Percentiles rank a stretch among this genome's conserved stretches.
phyloP scores from a whole-genome alignment of 2,329 filamentous ascomycete species.

The Microdochium nivale region DNA sequence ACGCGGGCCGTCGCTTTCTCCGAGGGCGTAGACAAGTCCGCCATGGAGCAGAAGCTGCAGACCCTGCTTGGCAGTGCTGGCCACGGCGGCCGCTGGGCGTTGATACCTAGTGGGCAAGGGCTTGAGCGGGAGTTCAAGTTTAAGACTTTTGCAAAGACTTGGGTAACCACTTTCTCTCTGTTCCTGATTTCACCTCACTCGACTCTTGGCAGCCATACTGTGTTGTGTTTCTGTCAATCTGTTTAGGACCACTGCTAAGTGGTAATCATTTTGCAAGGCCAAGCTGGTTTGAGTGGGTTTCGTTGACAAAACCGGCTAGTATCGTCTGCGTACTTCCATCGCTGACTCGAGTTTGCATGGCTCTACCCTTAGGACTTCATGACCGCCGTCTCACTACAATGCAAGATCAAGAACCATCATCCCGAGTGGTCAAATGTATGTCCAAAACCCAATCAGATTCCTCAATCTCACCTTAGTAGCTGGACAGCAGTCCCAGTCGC shows the following conservation, averaged over 20 bases:
- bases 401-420: constrained; percentile 61
- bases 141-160: constrained; percentile 57
- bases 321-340: too few species aligned
- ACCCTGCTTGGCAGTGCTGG: constrained; percentile 20
- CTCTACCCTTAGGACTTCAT: constrained; percentile 56
- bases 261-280: too few species aligned
- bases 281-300: too few species aligned
- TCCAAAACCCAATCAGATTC: constrained; percentile 1
- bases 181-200: neutral
- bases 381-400: constrained; percentile 61
- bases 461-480: too few species aligned
- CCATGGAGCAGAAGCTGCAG: constrained; percentile 24
- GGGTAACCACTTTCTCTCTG: constrained; percentile 31
- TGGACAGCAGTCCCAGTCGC: too few species aligned
- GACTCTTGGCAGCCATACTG: too few species aligned
- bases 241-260: too few species aligned
- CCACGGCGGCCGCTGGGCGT: constrained; percentile 35
- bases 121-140: constrained; percentile 55
- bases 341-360: neutral
- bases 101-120: constrained; percentile 41
- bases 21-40: constrained; percentile 31
- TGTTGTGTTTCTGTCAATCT: too few species aligned
- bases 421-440: constrained; percentile 69
- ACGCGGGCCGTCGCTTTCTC: constrained; percentile 26
- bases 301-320: too few species aligned